phyloP scores from a whole-genome alignment of 768 basidiomycete species.

The Hygrocybe punicea region DNA sequence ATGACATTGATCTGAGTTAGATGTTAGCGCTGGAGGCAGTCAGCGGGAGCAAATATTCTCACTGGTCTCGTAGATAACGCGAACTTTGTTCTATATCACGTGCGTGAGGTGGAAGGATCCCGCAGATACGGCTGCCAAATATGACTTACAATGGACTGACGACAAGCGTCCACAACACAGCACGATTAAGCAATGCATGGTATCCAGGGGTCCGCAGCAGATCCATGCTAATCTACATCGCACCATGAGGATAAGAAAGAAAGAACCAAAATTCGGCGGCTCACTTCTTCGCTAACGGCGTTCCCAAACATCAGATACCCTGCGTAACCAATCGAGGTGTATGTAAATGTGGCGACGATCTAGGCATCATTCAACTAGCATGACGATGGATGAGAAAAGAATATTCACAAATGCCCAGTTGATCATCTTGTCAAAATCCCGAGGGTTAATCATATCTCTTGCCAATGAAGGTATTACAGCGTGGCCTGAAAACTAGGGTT shows the following conservation, averaged over 20 bases:
- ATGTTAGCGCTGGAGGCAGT: background rate
- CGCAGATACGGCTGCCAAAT: background rate
- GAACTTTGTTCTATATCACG: constrained; percentile 78
- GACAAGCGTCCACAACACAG: constrained; percentile 86
- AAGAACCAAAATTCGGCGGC: constrained; percentile 9
- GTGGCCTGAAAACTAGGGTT: constrained; percentile 80
- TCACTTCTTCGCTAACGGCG: constrained; percentile 74
- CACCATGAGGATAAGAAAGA: background rate
- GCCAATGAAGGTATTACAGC: constrained; percentile 88
- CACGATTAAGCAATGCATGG: constrained; percentile 61
- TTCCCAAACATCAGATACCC: constrained; percentile 93
- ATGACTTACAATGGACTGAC: constrained; percentile 63
- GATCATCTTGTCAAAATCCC: constrained; percentile 76
- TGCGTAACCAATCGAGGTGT: constrained; percentile 65
- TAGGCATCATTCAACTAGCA: constrained; percentile 22
- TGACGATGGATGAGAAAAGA: background rate
- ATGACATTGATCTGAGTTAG: constrained; percentile 67
- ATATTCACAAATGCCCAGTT: constrained; percentile 77
- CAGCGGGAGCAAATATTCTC: constrained; percentile 24
- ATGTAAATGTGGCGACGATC: constrained; percentile 60
- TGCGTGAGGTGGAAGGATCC: background rate
- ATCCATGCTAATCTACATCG: constrained; percentile 72
- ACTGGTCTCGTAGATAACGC: constrained; percentile 80
- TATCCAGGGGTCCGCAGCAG: constrained; percentile 71
- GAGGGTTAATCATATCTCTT: constrained; percentile 83